These are phyloP conservation scores for Rhizophagus sp. DNA, from an alignment of 192 early-diverging fungal genomes.

Conservation along the genomic window DNA sequence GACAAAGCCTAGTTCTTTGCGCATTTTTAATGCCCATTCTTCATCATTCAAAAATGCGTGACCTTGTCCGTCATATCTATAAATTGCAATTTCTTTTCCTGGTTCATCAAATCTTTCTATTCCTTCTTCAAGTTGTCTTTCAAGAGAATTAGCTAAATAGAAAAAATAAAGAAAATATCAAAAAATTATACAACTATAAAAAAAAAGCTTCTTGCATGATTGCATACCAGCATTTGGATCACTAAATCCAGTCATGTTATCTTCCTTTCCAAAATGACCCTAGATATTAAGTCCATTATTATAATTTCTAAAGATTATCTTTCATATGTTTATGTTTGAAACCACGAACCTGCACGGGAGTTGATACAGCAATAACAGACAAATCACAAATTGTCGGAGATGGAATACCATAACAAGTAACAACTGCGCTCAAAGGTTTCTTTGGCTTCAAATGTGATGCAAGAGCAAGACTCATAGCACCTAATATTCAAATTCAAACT, in stretches of 20 bases:
- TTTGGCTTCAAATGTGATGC: conserved; percentile 35
- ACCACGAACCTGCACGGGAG: conserved; percentile 27
- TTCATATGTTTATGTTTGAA: background rate
- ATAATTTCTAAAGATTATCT: background rate
- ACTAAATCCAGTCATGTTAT: conserved; percentile 34
- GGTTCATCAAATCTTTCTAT: background rate
- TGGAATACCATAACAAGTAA: conserved; percentile 41
- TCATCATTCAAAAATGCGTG: conserved; percentile 48
- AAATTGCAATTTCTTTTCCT: conserved; percentile 26
- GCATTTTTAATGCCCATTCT: conserved; percentile 32
- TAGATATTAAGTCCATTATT: background rate
- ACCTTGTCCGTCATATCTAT: conserved; percentile 39
- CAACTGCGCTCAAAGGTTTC: conserved; percentile 31
- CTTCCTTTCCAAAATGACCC: conserved; percentile 23
- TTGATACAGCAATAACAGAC: conserved; percentile 26
- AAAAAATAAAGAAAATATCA: background rate
- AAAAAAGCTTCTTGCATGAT: background rate
- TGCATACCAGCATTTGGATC: conserved; percentile 35
- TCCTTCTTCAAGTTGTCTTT: conserved; percentile 20
- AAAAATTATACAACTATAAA: background rate
- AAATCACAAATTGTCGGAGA: conserved; percentile 31
- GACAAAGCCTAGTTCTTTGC: conserved; percentile 41
- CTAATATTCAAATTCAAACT: background rate
- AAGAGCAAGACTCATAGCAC: conserved; percentile 39
- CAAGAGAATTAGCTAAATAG: conserved; percentile 30